These are phyloP conservation scores for Actinomortierella wolfii DNA, from an alignment of 371 early-diverging fungal species.

Conservation along the genomic window DNA sequence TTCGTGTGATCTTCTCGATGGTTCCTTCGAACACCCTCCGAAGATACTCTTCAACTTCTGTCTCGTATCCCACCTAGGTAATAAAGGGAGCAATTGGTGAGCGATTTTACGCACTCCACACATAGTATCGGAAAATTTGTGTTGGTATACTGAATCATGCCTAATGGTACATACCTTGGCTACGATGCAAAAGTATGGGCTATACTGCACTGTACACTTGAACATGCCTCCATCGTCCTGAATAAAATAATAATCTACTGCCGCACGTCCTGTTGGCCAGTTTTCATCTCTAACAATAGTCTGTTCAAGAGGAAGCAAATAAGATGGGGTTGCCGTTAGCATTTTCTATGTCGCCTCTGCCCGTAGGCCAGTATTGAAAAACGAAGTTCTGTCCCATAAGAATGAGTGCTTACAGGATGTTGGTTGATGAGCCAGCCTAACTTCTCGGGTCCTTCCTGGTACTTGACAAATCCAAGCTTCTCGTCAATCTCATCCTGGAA, in stretches of 20 bases:
- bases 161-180: slow-evolving; percentile 63
- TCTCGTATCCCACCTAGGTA: slow-evolving; percentile 47
- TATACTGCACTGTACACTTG: slow-evolving; percentile 82
- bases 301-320: slow-evolving; percentile 41
- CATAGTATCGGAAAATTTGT: background rate
- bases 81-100: slow-evolving; percentile 1
- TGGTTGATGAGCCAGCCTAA: slow-evolving; percentile 97
- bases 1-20: slow-evolving; percentile 66
- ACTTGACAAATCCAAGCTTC: slow-evolving; percentile 81
- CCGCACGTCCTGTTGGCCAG: slow-evolving; percentile 74
- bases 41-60: slow-evolving; percentile 90
- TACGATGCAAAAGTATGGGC: slow-evolving; percentile 90
- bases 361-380: too few species aligned
- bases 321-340: background rate
- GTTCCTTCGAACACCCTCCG: slow-evolving; percentile 70
- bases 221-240: slow-evolving; percentile 90
- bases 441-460: slow-evolving; percentile 77
- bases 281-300: slow-evolving; percentile 65
- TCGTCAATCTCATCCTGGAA: slow-evolving; percentile 69
- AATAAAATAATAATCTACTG: slow-evolving; percentile 91
- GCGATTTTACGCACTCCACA: too few species aligned
- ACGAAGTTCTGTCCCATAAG: background rate
- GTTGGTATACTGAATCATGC: background rate
- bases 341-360: background rate
- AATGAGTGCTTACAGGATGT: slow-evolving; percentile 69